Base-by-base conservation (phyloP, 768 basidiomycete genomes). In the Russula olivacea region DNA sequence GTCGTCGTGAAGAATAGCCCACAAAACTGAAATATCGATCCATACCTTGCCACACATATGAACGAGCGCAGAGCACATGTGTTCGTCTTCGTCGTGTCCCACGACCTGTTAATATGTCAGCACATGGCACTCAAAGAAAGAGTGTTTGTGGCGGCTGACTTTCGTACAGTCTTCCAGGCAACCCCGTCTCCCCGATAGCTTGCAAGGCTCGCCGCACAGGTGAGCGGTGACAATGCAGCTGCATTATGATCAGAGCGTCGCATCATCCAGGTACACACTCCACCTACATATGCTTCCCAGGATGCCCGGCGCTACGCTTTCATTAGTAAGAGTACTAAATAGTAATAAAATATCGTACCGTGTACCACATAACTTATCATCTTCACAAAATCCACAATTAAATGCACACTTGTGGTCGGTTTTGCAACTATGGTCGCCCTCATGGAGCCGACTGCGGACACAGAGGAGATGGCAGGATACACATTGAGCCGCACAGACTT, bases 31-130 rank as follows among this genome's bases (percentile, higher is more conserved):
- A 38, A 19, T n/a, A 23, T 25, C 5, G 1, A 30, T 25, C 25
- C 73, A 63, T 63, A 81, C 85, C 77, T 79, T 72, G 21, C 83
- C 84, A 59, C 86, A 87, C 41, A 77, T 78, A 62, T 87, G 86
- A 1, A 77, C 67, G 17, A 73, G 71, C 2, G 84, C 81, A 0
- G 83, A 77, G 66, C 85, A 87, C 58, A 79, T 59, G 66, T 86
- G 86, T 7, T 77, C 78, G 0, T 75, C 76, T 1, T 78, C 83
- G 1, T 55, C 34, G 56, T 86, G 84, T 28, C 76, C 76, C 4
- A 75, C 71, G 8, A 80, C 73, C 83, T 87, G 67, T n/a, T 4
- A 8, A 21, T n/a, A 9, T 12, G 36, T 62, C 10, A 48, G 50
- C 4, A 23, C 15, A 3, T 34, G 10, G 4, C 6, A 30, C 12